Percentiles rank a stretch among this genome's conserved stretches.
Evolutionary conservation across 495 filamentous ascomycete species (phyloP).

Genomic region (Aspergillus egyptiacus): DNA sequence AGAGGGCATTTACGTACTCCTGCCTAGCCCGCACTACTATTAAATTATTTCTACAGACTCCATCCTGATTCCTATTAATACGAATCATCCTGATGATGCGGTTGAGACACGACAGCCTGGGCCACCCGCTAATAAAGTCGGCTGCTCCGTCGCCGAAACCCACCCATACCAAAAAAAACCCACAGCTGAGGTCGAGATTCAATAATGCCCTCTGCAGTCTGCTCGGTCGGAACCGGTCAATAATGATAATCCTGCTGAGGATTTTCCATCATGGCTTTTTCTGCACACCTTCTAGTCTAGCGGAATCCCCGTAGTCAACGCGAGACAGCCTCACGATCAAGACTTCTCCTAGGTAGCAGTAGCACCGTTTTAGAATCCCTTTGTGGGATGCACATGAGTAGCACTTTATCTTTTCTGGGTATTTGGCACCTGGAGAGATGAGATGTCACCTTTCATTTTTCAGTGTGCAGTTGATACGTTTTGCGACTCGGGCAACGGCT

Average conservation of each 20-base stretch:
- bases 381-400: too few species aligned
- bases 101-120: conserved; percentile 24
- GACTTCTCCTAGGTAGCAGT: too few species aligned
- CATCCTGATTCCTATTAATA: conserved; percentile 3
- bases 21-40: not conserved
- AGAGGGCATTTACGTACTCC: conserved; percentile 1
- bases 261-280: too few species aligned
- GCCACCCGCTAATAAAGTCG: conserved; percentile 13
- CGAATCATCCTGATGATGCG: conserved; percentile 19
- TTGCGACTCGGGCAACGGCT: conserved; percentile 6
- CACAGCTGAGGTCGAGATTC: conserved; percentile 15
- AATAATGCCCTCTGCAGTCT: too few species aligned
- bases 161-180: conserved; percentile 15
- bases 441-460: not conserved
- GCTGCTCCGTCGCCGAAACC: conserved; percentile 16
- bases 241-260: not conserved
- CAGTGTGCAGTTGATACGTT: not conserved
- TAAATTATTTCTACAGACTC: too few species aligned
- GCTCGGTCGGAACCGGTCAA: conserved; percentile 8
- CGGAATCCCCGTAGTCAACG: not conserved
- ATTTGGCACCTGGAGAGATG: too few species aligned
- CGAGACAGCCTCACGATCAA: not conserved
- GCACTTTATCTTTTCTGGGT: not conserved
- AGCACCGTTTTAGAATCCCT: too few species aligned
- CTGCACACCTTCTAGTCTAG: not conserved